Evolutionary conservation across 2,329 filamentous ascomycete genomes (phyloP), one percentile per base, ranked within the genome.

Genomic region (Fusarium globosum): DNA sequence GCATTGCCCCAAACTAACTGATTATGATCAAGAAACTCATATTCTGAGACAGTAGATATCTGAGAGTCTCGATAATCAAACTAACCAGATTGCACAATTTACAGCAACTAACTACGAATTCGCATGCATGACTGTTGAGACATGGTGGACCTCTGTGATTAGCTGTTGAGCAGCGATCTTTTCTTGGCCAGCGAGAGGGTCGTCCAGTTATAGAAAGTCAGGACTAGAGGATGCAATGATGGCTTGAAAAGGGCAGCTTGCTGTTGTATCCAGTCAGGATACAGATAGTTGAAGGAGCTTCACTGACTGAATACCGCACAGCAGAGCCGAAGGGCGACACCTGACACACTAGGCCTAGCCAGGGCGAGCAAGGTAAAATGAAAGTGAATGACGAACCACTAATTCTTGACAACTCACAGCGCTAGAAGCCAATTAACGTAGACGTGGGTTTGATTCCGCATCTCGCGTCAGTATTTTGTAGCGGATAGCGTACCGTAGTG

Each of bases 311-410:
- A 61, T 41, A 68, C 45, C 21, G 23, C 23, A 55, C 39, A 45
- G 13, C 42, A 69, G 57, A 69, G 66, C 66, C 65, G 65, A 60
- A 26, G 70, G 65, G 61, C 67, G 42, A 70, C 43, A 73, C 66
- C 66, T 71, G 71, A 70, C 51, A 71, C 60, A 55, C 49, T 66
- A 65, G 43, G 49, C 48, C 49, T 60, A 70, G 59, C 51, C 28
- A 65, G 55, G 49, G 57, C 55, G 43, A 43, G 49, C 49, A 26
- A 53, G 49, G 49, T 53, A 53, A 53, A 53, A 53, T 49, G 46
- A 49, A 49, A 33, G 23, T 52, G 49, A 66, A 71, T 46, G 46
- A 53, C 55, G 61, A 52, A 61, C 45, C 46, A 52, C 28, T 43
- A 62, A 66, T 41, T 58, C 56, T 71, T 53, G 53, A 66, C 58